phyloP scores from a whole-genome alignment of 2,329 filamentous ascomycete genomes.

The Boeremia lycopersici region DNA sequence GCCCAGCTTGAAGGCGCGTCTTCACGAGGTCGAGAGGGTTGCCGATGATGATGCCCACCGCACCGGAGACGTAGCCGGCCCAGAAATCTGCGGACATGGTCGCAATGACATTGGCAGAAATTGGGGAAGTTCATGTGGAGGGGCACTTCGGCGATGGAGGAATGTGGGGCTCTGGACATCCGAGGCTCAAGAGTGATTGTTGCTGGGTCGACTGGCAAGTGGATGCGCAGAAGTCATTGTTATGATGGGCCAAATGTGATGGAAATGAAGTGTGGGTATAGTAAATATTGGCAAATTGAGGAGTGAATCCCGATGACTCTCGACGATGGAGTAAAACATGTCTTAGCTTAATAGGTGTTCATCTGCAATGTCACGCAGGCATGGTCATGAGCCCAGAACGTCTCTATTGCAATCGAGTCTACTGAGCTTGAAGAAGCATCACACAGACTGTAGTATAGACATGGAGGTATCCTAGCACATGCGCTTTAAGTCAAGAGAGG shows the following conservation, averaged over 20 bases:
- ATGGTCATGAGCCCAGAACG: background rate
- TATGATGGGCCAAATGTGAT: background rate
- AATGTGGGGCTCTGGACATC: conserved; percentile 20
- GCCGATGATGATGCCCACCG: conserved; percentile 83
- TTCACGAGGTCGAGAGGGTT: conserved; percentile 84
- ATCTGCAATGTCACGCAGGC: background rate
- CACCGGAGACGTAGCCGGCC: conserved; percentile 89
- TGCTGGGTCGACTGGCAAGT: conserved; percentile 15
- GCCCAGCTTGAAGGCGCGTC: conserved; percentile 76
- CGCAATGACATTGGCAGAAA: conserved; percentile 10
- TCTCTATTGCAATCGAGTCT: too few relatives aligned
- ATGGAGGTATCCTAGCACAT: too few relatives aligned
- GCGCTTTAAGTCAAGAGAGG: too few relatives aligned
- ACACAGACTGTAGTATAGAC: too few relatives aligned
- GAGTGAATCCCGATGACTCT: too few relatives aligned
- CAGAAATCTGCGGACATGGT: conserved; percentile 88
- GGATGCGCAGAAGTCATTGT: conserved; percentile 7
- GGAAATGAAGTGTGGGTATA: background rate
- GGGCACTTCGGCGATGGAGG: conserved; percentile 18
- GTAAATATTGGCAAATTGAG: background rate
- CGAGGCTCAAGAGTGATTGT: conserved; percentile 23
- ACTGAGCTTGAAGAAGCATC: too few relatives aligned
- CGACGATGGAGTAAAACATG: background rate
- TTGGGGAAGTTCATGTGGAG: conserved; percentile 14
- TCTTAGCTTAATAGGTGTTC: background rate